Conservation (phyloP, 106 monocot genomes). For the Agapanthus africanus region DNA sequence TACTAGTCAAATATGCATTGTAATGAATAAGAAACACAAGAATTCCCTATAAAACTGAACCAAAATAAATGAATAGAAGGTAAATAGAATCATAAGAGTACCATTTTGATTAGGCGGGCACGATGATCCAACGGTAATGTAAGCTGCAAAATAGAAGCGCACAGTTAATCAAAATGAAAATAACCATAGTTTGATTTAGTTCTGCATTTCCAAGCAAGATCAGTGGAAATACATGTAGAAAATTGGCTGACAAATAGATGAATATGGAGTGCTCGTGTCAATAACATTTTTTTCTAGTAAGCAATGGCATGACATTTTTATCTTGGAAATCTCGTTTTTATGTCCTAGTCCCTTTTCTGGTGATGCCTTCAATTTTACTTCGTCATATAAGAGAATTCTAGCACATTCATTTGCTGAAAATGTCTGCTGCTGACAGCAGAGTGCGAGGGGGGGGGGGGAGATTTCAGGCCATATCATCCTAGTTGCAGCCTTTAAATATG, state of each 20-base stretch:
- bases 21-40: background rate
- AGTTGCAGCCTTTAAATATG: background rate
- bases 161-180: background rate
- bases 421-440: background rate
- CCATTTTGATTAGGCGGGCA: slow-evolving; percentile 60
- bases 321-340: background rate
- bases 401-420: background rate
- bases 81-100: slow-evolving; percentile 13
- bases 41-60: background rate
- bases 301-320: background rate
- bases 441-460: background rate
- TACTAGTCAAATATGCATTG: background rate
- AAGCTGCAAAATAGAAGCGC: slow-evolving; percentile 29
- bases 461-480: no score
- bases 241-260: background rate
- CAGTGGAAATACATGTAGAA: background rate
- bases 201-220: background rate
- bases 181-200: background rate
- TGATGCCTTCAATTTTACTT: background rate
- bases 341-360: background rate
- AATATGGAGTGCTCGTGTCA: background rate
- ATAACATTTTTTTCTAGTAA: background rate
- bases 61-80: slow-evolving; percentile 6
- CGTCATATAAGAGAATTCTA: background rate
- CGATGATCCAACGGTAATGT: slow-evolving; percentile 50